Percentiles rank a stretch among this genome's conserved stretches.
Evolutionary conservation across 495 filamentous ascomycete genomes (phyloP).

Genomic region (Penicillium fimorum): DNA sequence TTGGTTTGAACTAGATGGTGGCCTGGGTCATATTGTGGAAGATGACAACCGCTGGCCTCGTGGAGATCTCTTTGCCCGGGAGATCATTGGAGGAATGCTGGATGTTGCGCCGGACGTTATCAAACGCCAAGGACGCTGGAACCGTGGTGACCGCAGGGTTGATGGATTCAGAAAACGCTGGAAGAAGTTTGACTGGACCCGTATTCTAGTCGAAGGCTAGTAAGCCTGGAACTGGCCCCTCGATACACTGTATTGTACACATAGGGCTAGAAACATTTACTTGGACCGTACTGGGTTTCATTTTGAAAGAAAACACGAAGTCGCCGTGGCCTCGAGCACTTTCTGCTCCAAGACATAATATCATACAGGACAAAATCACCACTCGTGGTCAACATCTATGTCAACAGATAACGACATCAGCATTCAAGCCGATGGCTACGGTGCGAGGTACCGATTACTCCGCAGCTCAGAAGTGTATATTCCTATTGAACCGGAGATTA

Average conservation of each 20-base stretch:
- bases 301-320: background rate
- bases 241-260: slow-evolving; percentile 7
- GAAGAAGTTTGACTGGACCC: slow-evolving; percentile 96
- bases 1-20: slow-evolving; percentile 92
- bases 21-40: slow-evolving; percentile 89
- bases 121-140: slow-evolving; percentile 89
- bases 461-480: background rate
- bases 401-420: background rate
- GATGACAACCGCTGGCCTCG: slow-evolving; percentile 83
- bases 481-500: background rate
- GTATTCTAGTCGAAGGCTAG: slow-evolving; percentile 62
- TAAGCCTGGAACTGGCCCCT: background rate
- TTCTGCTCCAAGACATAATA: background rate
- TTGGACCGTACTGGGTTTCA: background rate
- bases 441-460: background rate
- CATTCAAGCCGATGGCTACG: background rate
- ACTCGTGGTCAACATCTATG: background rate
- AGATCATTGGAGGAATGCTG: slow-evolving; percentile 91
- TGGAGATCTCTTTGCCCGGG: slow-evolving; percentile 90
- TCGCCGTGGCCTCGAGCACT: background rate
- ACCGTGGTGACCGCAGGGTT: slow-evolving; percentile 65
- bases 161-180: slow-evolving; percentile 81
- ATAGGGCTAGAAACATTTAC: background rate
- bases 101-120: slow-evolving; percentile 80
- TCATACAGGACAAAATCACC: background rate